Conservation (phyloP, 129 eudicot genomes). For the Flaveria robusta region DNA sequence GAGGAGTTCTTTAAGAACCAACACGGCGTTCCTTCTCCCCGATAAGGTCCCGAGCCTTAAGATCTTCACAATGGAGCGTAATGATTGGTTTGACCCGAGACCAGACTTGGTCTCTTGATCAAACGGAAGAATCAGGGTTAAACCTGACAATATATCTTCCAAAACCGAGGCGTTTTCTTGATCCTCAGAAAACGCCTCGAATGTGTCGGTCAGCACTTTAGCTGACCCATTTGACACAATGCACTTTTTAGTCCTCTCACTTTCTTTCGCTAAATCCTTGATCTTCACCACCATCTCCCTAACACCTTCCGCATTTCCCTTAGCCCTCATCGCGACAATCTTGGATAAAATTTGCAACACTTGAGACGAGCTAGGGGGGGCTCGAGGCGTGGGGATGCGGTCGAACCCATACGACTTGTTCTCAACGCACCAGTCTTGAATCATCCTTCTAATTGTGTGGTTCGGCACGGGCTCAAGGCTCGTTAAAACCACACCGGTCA, state of each 20-base stretch:
- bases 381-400: slow-evolving; percentile 64
- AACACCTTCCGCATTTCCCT: slow-evolving; percentile 35
- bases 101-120: slow-evolving; percentile 39
- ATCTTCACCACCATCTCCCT: slow-evolving; percentile 46
- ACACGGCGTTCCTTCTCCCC: slow-evolving; percentile 43
- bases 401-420: slow-evolving; percentile 60
- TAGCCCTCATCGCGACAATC: slow-evolving; percentile 24
- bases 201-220: slow-evolving; percentile 31
- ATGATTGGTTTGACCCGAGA: slow-evolving; percentile 43
- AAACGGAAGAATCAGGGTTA: slow-evolving; percentile 41
- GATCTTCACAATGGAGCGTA: slow-evolving; percentile 40
- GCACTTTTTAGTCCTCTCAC: slow-evolving; percentile 49
- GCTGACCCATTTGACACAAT: slow-evolving; percentile 42
- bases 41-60: slow-evolving; percentile 40
- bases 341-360: slow-evolving; percentile 39
- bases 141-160: slow-evolving; percentile 47
- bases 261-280: slow-evolving; percentile 42
- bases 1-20: slow-evolving; percentile 42
- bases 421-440: slow-evolving; percentile 68
- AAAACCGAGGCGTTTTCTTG: slow-evolving; percentile 31
- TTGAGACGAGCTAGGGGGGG: slow-evolving; percentile 46
- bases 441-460: slow-evolving; percentile 53
- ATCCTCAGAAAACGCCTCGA: slow-evolving; percentile 45
- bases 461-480: slow-evolving; percentile 54
- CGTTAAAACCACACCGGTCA: slow-evolving; percentile 38